Base-by-base conservation (phyloP, 2,329 filamentous ascomycete species). In the Neopestalotiopsis sp. region DNA sequence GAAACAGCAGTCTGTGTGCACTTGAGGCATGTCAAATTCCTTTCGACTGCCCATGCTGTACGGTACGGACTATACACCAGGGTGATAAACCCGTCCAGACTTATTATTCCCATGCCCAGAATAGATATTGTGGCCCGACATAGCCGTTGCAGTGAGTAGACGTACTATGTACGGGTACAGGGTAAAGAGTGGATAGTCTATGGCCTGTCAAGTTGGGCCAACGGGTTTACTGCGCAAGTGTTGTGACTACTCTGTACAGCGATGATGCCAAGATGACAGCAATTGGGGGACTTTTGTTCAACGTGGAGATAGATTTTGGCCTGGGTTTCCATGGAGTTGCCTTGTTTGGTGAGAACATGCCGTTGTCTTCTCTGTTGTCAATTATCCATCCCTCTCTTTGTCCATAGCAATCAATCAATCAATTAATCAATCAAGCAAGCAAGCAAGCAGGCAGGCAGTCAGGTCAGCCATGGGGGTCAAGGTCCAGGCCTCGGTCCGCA, bases 401-500 rank as follows among this genome's bases (percentile, higher is more conserved):
- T 53, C 17, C 45, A 53, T 14, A 49, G 42, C 20, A 14, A 53
- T 53, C 34, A 38, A 10, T 38, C 34, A 38, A 38, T 38, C 5
- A 38, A 38, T 38, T 1, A 38, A 38, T 38, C 34, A 38, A 38
- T 9, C 5, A 38, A 38, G 1, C 34, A 38, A 38, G 6, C 34
- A 38, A 38, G 6, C 34, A 38, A 38, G 6, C 34, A 38, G 34
- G 6, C 34, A 10, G 34, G 6, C 34, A 38, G 34, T 38, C 34
- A 38, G 34, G 34, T 38, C 10, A 71, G 70, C 70, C 34, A 69
- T 69, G 61, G 69, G 58, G 40, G 34, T 73, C 57, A 68, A 74
- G 45, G 45, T 53, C 72, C 72, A 74, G 71, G 72, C 67, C 73
- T 74, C 73, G 73, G 73, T 73, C 73, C 73, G 73, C 67, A 59